Evolutionary conservation across 164 flowering plant genomes (phyloP), one percentile per base, ranked within the genome.

Genomic region (Sedum album): DNA sequence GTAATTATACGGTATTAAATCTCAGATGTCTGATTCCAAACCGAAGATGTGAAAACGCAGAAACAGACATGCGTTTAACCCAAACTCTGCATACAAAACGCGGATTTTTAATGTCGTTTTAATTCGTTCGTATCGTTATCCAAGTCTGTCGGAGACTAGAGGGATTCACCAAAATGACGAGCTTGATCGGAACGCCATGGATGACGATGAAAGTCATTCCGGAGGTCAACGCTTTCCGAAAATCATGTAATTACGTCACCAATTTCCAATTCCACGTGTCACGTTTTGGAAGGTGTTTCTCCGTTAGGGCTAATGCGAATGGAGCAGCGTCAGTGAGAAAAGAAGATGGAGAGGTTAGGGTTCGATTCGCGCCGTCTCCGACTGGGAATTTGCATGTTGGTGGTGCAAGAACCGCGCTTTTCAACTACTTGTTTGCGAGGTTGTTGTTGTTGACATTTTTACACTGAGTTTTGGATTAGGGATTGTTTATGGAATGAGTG

Each of bases 311-410:
- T 2, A 74, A 73, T 23, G 41, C 73, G 1, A 65, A 25, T 62
- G 5, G 15, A 53, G 72, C 28, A 6, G 57, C 65, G 63, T 70
- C 75, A 26, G 71, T 60, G 60, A 68, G 68, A 70, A 70, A 35
- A 70, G 76, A 20, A 8, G 76, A 72, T 31, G 86, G 77, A 65
- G 74, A 81, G 53, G 90, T 90, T 64, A 81, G 96, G 9, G 96
- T 90, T 26, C 95, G 99, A 8, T 94, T 94, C 55, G 97, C 97
- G 66, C 99, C 99, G 70, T 91, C 97, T 1, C 99, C 99, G 0
- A 94, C 99, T 23, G 97, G 99, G 5, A 88, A 89, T 69, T 92
- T 94, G 41, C 99, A 94, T 48, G 97, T 94, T 1, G 99, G 99
- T 2, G 97, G 99, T 33, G 96, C 97, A 4, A 76, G 97, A 73